Percentiles rank a stretch among this genome's conserved stretches.
Evolutionary conservation across 495 filamentous ascomycete genomes (phyloP).

Genomic region (Opeltia flavorubescens): DNA sequence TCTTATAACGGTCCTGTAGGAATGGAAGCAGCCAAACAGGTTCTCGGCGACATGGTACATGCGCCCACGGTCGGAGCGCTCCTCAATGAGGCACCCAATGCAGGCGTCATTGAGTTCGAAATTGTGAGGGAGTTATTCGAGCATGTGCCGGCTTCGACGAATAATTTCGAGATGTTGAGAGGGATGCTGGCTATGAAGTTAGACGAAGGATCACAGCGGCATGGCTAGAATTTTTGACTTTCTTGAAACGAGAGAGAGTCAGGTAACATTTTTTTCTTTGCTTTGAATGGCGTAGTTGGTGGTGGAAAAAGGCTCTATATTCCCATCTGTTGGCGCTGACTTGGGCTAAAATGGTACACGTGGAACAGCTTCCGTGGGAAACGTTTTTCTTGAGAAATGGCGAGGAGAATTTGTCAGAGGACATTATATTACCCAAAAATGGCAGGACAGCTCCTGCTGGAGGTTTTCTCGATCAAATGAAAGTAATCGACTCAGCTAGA

Average conservation of each 20-base stretch:
- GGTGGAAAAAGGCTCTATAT: no score
- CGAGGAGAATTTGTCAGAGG: no score
- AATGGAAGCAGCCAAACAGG: constrained; percentile 35
- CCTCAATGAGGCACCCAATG: constrained; percentile 48
- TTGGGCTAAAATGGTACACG: no score
- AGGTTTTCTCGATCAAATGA: no score
- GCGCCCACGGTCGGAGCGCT: constrained; percentile 53
- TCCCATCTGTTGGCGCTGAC: no score
- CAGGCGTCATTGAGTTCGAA: constrained; percentile 47
- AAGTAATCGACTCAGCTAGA: no score
- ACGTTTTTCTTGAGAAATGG: no score
- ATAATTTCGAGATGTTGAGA: constrained; percentile 11
- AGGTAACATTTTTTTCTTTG: background rate
- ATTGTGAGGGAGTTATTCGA: constrained; percentile 35
- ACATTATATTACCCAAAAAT: no score
- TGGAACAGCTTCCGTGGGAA: no score
- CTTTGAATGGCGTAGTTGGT: background rate
- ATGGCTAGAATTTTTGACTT: background rate
- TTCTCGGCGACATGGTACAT: constrained; percentile 43
- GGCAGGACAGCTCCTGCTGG: background rate
- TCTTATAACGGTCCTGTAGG: constrained; percentile 23
- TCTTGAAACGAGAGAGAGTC: background rate
- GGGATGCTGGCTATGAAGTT: constrained; percentile 11
- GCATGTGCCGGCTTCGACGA: constrained; percentile 11
- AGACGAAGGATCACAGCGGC: constrained; percentile 2